These are phyloP conservation scores for Oldenlandia corymbosa DNA, from an alignment of 257 asterid species.

Conservation along the genomic window DNA sequence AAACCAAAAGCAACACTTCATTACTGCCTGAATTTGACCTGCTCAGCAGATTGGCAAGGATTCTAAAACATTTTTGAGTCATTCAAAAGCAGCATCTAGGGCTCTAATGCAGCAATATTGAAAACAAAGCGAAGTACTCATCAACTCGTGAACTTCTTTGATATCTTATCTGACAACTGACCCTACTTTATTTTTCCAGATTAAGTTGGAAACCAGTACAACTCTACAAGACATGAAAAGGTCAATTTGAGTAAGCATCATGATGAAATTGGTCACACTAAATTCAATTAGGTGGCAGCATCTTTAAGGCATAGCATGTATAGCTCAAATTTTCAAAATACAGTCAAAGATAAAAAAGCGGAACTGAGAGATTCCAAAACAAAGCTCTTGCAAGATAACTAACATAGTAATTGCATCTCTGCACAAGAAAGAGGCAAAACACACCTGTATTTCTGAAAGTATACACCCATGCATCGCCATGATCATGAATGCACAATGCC, in stretches of 20 bases:
- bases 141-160: no score
- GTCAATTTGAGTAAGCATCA: neutral
- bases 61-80: no score
- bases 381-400: neutral
- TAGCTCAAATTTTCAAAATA: neutral
- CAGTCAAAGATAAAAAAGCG: neutral
- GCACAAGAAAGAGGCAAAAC: neutral
- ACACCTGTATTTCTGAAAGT: constrained; percentile 95
- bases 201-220: neutral
- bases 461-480: constrained; percentile 97
- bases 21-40: no score
- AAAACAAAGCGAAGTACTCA: no score
- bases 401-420: neutral
- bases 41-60: no score
- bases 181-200: neutral
- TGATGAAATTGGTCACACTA: neutral
- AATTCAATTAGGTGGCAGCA: neutral
- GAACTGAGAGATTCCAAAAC: neutral
- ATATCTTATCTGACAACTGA: no score
- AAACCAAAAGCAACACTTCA: neutral
- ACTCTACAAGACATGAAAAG: neutral
- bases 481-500: constrained; percentile 96
- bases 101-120: no score
- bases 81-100: no score
- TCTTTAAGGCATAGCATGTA: neutral